A percentile compares a stretch with the other conserved stretches of the same genome.
Conservation (phyloP, 192 early-diverging fungal genomes). For the Backusella tuberculispora region DNA sequence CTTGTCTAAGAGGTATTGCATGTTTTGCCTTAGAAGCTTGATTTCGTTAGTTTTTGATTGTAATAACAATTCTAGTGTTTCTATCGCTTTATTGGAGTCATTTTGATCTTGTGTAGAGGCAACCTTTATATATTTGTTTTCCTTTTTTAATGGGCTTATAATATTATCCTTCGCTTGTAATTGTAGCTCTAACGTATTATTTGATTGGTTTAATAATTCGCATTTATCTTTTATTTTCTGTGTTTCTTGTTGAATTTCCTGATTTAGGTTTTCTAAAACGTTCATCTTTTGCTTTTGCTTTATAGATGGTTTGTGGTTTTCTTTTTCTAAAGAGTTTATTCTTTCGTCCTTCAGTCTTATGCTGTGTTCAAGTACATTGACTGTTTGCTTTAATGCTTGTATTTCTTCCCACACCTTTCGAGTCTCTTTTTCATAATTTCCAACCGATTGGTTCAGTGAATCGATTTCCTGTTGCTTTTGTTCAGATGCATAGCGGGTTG, state of each 20-base stretch:
- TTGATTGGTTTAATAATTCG: not conserved
- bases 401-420: not conserved
- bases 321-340: not conserved
- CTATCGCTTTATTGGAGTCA: not conserved
- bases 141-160: not conserved
- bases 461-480: not conserved
- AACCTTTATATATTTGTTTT: not conserved
- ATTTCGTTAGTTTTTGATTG: not conserved
- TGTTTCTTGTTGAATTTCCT: not conserved
- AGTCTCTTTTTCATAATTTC: not conserved
- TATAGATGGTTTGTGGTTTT: not conserved
- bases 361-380: not conserved
- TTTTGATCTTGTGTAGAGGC: not conserved
- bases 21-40: not conserved
- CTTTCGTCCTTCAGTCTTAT: not conserved
- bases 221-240: not conserved
- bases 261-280: not conserved
- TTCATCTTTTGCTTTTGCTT: not conserved
- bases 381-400: not conserved
- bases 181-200: not conserved
- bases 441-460: not conserved
- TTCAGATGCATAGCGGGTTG: not conserved
- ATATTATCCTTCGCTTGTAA: not conserved
- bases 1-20: not conserved
- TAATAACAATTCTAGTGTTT: not conserved